phyloP scores from a whole-genome alignment of 495 filamentous ascomycete genomes.

The Hyaloscypha hepaticicola region DNA sequence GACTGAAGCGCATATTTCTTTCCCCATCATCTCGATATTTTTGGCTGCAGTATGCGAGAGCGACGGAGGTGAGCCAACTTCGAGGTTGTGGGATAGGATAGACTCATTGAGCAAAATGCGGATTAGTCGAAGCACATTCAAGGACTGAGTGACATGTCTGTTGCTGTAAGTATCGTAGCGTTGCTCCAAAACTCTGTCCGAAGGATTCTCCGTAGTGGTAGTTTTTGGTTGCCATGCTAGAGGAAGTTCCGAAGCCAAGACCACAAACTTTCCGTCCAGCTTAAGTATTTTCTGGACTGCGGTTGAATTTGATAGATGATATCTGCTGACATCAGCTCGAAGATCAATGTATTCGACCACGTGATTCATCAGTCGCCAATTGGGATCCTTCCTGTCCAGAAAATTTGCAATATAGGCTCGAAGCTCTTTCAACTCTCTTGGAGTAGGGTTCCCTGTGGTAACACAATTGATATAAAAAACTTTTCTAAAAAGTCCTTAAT shows the following conservation, averaged over 20 bases:
- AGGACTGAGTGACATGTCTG: conserved; percentile 29
- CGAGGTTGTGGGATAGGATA: background rate
- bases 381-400: background rate
- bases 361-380: conserved; percentile 23
- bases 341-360: conserved; percentile 26
- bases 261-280: conserved; percentile 5
- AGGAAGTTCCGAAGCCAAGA: background rate
- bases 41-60: background rate
- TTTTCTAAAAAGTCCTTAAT: no score
- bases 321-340: conserved; percentile 10
- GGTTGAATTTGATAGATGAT: conserved; percentile 13
- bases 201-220: conserved; percentile 1
- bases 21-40: conserved; percentile 26
- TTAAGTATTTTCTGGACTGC: conserved; percentile 4
- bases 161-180: conserved; percentile 31
- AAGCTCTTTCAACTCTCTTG: conserved; percentile 25
- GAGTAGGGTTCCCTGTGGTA: background rate
- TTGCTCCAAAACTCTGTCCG: conserved; percentile 21
- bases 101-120: conserved; percentile 37
- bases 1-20: conserved; percentile 35
- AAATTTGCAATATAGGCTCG: conserved; percentile 11
- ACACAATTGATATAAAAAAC: background rate
- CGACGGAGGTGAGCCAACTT: background rate
- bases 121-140: conserved; percentile 33
- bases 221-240: conserved; percentile 3